These are phyloP conservation scores for Penicillium sp. DNA, from an alignment of 2,329 filamentous ascomycete species.

Conservation along the genomic window DNA sequence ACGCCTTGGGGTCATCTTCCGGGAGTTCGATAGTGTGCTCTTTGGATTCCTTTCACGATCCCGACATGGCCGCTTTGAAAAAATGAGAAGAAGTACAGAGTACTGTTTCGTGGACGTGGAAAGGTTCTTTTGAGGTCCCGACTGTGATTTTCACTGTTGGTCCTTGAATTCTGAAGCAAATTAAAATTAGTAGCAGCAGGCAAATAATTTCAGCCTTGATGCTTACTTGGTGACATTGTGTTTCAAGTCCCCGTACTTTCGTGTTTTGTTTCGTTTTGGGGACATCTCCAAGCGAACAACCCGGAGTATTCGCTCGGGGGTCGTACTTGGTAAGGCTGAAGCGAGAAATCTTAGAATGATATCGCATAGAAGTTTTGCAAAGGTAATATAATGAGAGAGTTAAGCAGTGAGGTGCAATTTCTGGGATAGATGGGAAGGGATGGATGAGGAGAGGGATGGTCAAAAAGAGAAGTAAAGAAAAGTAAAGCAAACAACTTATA, in stretches of 20 bases:
- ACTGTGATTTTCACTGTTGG: background rate
- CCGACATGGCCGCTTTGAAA: background rate
- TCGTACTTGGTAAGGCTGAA: background rate
- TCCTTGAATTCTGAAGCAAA: background rate
- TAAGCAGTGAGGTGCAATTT: too few relatives aligned
- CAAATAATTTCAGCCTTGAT: background rate
- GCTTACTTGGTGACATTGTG: background rate
- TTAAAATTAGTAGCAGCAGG: background rate
- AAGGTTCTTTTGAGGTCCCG: background rate
- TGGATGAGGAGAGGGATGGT: too few relatives aligned
- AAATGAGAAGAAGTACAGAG: background rate
- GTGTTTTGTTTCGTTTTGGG: background rate
- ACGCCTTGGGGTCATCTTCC: background rate
- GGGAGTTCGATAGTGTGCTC: background rate
- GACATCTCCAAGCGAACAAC: background rate
- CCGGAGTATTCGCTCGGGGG: background rate
- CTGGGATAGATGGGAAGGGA: too few relatives aligned
- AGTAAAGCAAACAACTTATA: too few relatives aligned
- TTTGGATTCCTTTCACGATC: background rate
- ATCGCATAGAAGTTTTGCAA: too few relatives aligned
- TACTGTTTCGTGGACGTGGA: background rate
- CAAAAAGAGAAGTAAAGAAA: too few relatives aligned
- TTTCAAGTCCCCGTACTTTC: background rate
- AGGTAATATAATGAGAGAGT: too few relatives aligned
- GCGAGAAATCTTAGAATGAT: too few relatives aligned